A percentile compares a stretch with the other conserved stretches of the same genome.
These are phyloP conservation scores for Pseudogymnoascus destructans DNA, from an alignment of 2,329 filamentous ascomycete genomes.

Conservation along the genomic window DNA sequence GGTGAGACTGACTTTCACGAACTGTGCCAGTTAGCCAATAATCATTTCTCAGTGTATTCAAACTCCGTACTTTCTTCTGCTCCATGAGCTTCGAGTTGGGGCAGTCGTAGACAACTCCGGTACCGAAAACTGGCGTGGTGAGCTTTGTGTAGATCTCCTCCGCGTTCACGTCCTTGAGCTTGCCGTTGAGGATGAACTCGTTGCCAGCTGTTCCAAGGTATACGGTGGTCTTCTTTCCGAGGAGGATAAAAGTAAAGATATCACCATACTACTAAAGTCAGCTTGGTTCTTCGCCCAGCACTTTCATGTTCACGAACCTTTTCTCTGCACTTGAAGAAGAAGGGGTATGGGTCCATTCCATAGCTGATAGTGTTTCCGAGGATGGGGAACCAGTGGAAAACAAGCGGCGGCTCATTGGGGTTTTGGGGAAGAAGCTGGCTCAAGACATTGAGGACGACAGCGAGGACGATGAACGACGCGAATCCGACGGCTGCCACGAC, in stretches of 20 bases:
- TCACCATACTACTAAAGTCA: slow-evolving; percentile 57
- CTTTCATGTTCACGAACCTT: slow-evolving; percentile 44
- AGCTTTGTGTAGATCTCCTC: slow-evolving; percentile 82
- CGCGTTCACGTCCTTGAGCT: slow-evolving; percentile 76
- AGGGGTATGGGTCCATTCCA: slow-evolving; percentile 83
- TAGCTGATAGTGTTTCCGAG: slow-evolving; percentile 88
- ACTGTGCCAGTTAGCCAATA: slow-evolving; percentile 31
- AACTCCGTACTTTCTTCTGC: slow-evolving; percentile 65
- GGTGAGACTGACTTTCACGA: slow-evolving; percentile 71
- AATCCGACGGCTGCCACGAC: slow-evolving; percentile 20
- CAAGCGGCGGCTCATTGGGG: slow-evolving; percentile 64
- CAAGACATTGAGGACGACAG: slow-evolving; percentile 66
- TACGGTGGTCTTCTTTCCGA: slow-evolving; percentile 82
- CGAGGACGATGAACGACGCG: slow-evolving; percentile 33
- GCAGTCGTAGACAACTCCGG: slow-evolving; percentile 81
- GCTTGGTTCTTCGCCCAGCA: slow-evolving; percentile 24
- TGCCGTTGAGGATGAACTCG: slow-evolving; percentile 85
- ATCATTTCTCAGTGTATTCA: background rate
- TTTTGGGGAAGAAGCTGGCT: slow-evolving; percentile 71
- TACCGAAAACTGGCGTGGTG: slow-evolving; percentile 60
- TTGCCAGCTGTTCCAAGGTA: slow-evolving; percentile 72
- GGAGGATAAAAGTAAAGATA: slow-evolving; percentile 77
- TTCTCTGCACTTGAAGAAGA: slow-evolving; percentile 57
- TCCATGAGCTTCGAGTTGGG: slow-evolving; percentile 89
- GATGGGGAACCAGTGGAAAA: slow-evolving; percentile 71